These are phyloP conservation scores for Pseudogymnoascus sp. DNA, from an alignment of 2,329 filamentous ascomycete genomes.

Conservation along the genomic window DNA sequence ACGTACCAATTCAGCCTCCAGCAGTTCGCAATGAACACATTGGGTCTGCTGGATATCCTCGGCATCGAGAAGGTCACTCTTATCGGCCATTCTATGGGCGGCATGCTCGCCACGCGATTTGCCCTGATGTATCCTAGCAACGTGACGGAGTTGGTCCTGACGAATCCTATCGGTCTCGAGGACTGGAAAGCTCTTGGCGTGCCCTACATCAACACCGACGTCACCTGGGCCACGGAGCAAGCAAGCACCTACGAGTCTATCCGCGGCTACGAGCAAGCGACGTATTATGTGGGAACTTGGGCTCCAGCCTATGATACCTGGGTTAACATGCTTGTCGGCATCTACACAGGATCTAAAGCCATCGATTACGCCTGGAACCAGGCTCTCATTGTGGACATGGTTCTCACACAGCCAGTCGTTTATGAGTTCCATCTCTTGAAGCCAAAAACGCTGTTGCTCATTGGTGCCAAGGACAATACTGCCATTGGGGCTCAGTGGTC, in stretches of 20 bases:
- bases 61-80: slow-evolving; percentile 38
- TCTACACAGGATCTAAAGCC: slow-evolving; percentile 41
- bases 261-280: slow-evolving; percentile 39
- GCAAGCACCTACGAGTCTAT: slow-evolving; percentile 39
- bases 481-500: neutral
- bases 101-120: slow-evolving; percentile 47
- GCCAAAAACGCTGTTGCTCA: slow-evolving; percentile 40
- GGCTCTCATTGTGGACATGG: slow-evolving; percentile 47
- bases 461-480: slow-evolving; percentile 44
- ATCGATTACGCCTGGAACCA: slow-evolving; percentile 39
- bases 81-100: slow-evolving; percentile 49
- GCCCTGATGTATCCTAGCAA: slow-evolving; percentile 42
- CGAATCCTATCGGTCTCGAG: slow-evolving; percentile 37
- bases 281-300: slow-evolving; percentile 46
- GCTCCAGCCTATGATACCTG: slow-evolving; percentile 43
- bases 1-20: slow-evolving; percentile 46
- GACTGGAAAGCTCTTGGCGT: slow-evolving; percentile 35
- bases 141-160: slow-evolving; percentile 39
- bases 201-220: slow-evolving; percentile 39
- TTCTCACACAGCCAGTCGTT: slow-evolving; percentile 45
- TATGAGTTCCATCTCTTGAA: slow-evolving; percentile 43
- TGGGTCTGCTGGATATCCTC: slow-evolving; percentile 39
- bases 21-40: slow-evolving; percentile 45
- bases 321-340: slow-evolving; percentile 47
- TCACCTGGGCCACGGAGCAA: slow-evolving; percentile 32